Conservation (phyloP, 805 yeast genomes). For the Kregervanrija fluxuum region DNA sequence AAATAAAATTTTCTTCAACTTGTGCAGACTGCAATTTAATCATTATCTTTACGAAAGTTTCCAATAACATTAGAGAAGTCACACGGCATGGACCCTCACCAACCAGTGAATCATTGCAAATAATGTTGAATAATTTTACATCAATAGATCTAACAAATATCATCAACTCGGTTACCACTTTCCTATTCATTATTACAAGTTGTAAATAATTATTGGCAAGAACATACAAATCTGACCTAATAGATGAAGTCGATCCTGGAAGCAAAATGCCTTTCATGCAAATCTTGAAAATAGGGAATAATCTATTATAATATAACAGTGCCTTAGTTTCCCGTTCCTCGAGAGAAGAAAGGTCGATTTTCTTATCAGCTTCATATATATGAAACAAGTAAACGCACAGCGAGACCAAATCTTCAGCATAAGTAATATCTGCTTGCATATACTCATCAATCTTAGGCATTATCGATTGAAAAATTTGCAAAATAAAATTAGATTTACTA, state of each 20-base stretch:
- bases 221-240: conserved; percentile 76
- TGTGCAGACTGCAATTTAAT: conserved; percentile 51
- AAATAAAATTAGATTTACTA: conserved; percentile 53
- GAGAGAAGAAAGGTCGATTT: conserved; percentile 14
- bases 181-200: conserved; percentile 36
- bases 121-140: conserved; percentile 46
- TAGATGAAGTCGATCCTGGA: conserved; percentile 55
- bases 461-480: conserved; percentile 69
- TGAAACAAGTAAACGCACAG: conserved; percentile 66
- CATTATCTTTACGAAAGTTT: conserved; percentile 29
- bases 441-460: conserved; percentile 74
- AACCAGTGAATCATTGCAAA: conserved; percentile 71
- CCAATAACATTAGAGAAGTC: conserved; percentile 69
- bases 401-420: conserved; percentile 72
- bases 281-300: conserved; percentile 65
- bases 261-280: conserved; percentile 68
- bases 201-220: conserved; percentile 60
- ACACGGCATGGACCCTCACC: conserved; percentile 74
- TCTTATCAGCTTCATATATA: conserved; percentile 43
- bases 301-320: conserved; percentile 38
- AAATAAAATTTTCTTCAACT: conserved; percentile 45
- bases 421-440: conserved; percentile 54
- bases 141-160: conserved; percentile 57
- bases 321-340: conserved; percentile 27
- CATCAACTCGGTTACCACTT: conserved; percentile 39